Base-by-base conservation (phyloP, 2,329 filamentous ascomycete genomes). In the Aspergillus piperis region DNA sequence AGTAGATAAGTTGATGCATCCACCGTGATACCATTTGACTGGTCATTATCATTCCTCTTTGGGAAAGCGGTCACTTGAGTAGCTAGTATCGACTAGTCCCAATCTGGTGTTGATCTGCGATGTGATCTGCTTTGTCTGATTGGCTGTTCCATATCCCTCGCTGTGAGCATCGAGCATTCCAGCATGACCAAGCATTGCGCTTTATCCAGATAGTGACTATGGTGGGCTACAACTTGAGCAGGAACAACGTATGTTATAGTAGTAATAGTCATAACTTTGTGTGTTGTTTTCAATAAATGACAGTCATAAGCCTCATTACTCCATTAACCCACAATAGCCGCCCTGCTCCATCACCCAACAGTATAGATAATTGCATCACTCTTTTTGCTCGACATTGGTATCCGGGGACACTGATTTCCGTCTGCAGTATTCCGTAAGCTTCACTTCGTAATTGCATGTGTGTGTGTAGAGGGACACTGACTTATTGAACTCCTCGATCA, bases 401-500 rank as follows among this genome's bases (percentile, higher is more conserved):
- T 32, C 47, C 8, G 47, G 47, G 15, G 47, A 32, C 15, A 30
- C 30, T 17, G 47, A 50, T 30, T 50, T 50, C 27, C 47, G 47
- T 10, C 47, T 50, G 25, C 8, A 50, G 2, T 2, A 8, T 6
- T 10, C 11, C 15, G n/a, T 27, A 30, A 27, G 47, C 17, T 19
- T 19, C 3, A 19, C 3, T 27, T 11, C n/a, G 13, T n/a, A 4
- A 2, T 19, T 10, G 13, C 21, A 23, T 27, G 3, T 13, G n/a
- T 19, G n/a, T 19, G 13, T 2, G 6, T 27, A 41, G 19, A 2
- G n/a, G 2, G 8, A 44, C 5, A 19, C 8, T 3, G 4, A 44
- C 53, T 11, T 55, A 47, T 55, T 55, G 25, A 23, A 90, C 38
- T 63, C 71, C 2, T 80, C 81, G n/a, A 85, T 59, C 2, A 75